Conservation (phyloP, 2,329 filamentous ascomycete species). For the Sclerotinia spermophila region DNA sequence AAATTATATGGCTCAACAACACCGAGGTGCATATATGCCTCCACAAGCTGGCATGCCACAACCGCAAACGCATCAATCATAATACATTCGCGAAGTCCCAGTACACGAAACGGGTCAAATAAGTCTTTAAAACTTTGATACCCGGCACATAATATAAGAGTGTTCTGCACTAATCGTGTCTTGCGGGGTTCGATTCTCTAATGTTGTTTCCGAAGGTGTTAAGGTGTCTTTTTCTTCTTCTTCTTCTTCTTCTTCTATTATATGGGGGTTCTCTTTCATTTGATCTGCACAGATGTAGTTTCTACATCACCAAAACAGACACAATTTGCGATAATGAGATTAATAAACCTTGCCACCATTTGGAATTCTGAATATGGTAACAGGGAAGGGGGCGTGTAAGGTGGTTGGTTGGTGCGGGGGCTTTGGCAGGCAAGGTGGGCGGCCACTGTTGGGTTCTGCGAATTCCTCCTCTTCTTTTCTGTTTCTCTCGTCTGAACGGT, state of each 20-base stretch:
- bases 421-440: slow-evolving; percentile 9
- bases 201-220: slow-evolving; percentile 34
- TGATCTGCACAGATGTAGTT: slow-evolving; percentile 14
- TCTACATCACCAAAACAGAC: slow-evolving; percentile 20
- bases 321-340: slow-evolving; percentile 30
- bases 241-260: slow-evolving; percentile 18
- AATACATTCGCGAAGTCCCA: slow-evolving; percentile 36
- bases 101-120: slow-evolving; percentile 32
- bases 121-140: slow-evolving; percentile 48
- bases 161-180: slow-evolving; percentile 30
- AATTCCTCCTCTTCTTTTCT: slow-evolving; percentile 1
- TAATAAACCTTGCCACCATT: slow-evolving; percentile 24
- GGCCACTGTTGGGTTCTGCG: slow-evolving; percentile 14
- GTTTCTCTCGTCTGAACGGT: slow-evolving; percentile 6
- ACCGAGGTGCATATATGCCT: slow-evolving; percentile 75
- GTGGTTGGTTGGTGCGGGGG: not conserved
- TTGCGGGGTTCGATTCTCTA: slow-evolving; percentile 33
- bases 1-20: slow-evolving; percentile 72
- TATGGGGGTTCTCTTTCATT: slow-evolving; percentile 13
- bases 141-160: slow-evolving; percentile 51
- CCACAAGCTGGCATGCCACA: slow-evolving; percentile 75
- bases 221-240: slow-evolving; percentile 25
- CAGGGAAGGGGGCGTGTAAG: slow-evolving; percentile 9
- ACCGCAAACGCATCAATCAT: slow-evolving; percentile 78
- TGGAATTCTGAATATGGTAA: slow-evolving; percentile 10